Percentiles rank a stretch among this genome's conserved stretches.
Conservation (phyloP, 2,329 filamentous ascomycete genomes). For the Fusarium guadeloupense region DNA sequence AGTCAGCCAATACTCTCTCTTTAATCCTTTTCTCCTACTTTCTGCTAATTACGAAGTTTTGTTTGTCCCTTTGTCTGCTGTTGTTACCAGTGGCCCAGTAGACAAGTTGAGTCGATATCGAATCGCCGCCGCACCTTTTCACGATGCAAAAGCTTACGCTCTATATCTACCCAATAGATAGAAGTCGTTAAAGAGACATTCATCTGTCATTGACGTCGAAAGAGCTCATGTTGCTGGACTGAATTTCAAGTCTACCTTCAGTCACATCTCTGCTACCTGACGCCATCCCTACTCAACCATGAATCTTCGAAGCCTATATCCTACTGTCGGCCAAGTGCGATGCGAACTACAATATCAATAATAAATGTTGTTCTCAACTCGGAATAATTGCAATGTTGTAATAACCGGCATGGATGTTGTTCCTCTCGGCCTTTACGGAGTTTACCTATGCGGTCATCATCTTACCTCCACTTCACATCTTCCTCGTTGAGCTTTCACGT, state of each 20-base stretch:
- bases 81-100: background rate
- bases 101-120: no score
- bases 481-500: background rate
- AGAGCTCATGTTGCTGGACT: background rate
- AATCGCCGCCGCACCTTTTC: background rate
- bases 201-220: no score
- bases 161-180: background rate
- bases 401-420: background rate
- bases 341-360: background rate
- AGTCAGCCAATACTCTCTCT: background rate
- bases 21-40: background rate
- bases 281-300: background rate
- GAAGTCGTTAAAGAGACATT: no score
- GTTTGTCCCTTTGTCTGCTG: background rate
- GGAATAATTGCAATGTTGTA: background rate
- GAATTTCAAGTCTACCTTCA: background rate
- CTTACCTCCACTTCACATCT: slow-evolving; percentile 1
- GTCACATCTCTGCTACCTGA: background rate
- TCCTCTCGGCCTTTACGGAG: slow-evolving; percentile 30
- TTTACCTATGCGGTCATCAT: slow-evolving; percentile 17
- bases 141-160: background rate
- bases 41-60: background rate
- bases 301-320: background rate
- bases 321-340: background rate
- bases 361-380: background rate